Percentiles rank a stretch among this genome's conserved stretches.
Conservation (phyloP, 169 alveolate species). For the Plasmodium coatneyi region DNA sequence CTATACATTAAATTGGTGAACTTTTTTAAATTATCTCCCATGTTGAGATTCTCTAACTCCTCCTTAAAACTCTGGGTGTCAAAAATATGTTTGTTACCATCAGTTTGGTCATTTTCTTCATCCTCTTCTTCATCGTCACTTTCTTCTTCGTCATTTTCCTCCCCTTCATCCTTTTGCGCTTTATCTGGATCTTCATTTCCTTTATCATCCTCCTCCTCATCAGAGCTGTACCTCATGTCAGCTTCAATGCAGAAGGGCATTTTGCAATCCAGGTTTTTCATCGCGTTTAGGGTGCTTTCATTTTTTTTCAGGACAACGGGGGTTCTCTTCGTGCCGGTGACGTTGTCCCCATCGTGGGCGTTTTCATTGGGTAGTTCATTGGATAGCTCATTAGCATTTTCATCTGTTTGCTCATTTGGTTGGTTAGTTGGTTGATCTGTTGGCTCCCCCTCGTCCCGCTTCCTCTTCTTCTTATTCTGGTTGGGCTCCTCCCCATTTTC, state of each 20-base stretch:
- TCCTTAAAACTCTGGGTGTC: constrained; percentile 47
- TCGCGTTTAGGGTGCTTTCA: constrained; percentile 47
- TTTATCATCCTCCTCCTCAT: constrained; percentile 18
- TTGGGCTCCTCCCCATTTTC: neutral
- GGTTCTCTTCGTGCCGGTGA: constrained; percentile 13
- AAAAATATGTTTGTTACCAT: neutral
- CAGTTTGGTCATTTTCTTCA: neutral
- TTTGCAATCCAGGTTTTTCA: constrained; percentile 19
- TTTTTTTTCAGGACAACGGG: constrained; percentile 52
- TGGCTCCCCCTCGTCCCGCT: neutral
- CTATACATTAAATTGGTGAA: constrained; percentile 65
- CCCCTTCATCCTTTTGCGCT: neutral
- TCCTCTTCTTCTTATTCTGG: too few species aligned
- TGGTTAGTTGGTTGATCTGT: neutral
- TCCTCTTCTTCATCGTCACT: constrained; percentile 15
- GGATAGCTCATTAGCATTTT: neutral
- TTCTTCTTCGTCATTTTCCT: constrained; percentile 3
- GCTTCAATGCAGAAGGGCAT: constrained; percentile 53
- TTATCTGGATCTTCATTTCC: neutral
- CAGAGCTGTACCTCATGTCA: constrained; percentile 56
- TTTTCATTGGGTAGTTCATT: neutral
- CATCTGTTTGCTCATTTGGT: neutral
- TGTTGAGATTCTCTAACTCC: constrained; percentile 45
- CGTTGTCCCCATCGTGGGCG: neutral
- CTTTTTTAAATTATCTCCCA: constrained; percentile 33